phyloP scores from a whole-genome alignment of 176 grass and related monocot genomes.

The Themeda triandra region DNA sequence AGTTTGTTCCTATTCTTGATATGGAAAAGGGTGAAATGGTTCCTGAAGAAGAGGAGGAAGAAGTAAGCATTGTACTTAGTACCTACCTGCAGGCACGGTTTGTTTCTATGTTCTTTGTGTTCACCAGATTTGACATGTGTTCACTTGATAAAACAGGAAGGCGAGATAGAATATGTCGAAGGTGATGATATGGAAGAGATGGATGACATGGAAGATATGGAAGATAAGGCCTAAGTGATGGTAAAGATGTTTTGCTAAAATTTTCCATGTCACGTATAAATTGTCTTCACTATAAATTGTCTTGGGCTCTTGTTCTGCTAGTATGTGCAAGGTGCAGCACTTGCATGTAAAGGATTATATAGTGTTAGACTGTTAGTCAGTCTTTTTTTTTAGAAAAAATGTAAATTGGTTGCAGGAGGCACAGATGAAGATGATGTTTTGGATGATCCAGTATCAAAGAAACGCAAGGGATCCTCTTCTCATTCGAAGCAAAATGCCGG shows the following conservation, averaged over 20 bases:
- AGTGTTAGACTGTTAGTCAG: background rate
- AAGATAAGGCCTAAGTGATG: constrained; percentile 56
- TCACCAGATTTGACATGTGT: constrained; percentile 8
- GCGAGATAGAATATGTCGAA: constrained; percentile 81
- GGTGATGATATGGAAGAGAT: constrained; percentile 56
- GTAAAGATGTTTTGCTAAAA: constrained; percentile 16
- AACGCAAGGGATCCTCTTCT: constrained; percentile 37
- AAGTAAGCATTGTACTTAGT: constrained; percentile 42
- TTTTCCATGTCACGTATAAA: constrained; percentile 1
- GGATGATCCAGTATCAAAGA: constrained; percentile 39
- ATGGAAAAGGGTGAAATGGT: constrained; percentile 39
- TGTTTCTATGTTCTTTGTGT: constrained; percentile 17
- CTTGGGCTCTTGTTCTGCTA: background rate
- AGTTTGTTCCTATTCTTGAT: constrained; percentile 47
- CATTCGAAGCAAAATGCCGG: constrained; percentile 43
- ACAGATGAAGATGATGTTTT: constrained; percentile 48
- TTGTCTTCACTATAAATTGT: constrained; percentile 5
- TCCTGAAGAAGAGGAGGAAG: constrained; percentile 58
- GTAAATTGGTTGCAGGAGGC: constrained; percentile 38
- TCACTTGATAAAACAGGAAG: constrained; percentile 41
- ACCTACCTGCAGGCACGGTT: background rate
- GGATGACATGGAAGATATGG: constrained; percentile 80
- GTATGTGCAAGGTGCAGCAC: background rate
- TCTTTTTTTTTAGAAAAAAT: constrained; percentile 5
- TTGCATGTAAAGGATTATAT: background rate